phyloP scores from a whole-genome alignment of 2,329 filamentous ascomycete species.

The Epicoccum nigrum region DNA sequence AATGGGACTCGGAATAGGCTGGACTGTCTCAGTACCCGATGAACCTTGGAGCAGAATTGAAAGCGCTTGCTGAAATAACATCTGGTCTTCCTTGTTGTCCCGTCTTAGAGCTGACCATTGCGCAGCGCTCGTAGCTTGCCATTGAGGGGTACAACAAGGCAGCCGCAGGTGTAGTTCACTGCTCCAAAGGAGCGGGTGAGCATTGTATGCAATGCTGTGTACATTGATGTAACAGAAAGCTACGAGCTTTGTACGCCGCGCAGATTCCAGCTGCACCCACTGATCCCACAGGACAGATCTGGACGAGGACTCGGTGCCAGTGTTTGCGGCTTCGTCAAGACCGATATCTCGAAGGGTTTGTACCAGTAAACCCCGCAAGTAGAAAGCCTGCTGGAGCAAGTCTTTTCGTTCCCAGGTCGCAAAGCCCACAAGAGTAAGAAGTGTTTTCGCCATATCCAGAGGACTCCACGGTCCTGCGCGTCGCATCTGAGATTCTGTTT shows the following conservation, averaged over 20 bases:
- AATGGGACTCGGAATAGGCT: constrained; percentile 38
- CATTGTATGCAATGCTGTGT: constrained; percentile 42
- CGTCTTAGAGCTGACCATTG: constrained; percentile 35
- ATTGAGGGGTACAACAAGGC: constrained; percentile 34
- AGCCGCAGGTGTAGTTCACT: constrained; percentile 37
- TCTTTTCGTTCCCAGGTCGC: constrained; percentile 42
- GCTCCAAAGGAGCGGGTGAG: constrained; percentile 38
- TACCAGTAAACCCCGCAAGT: constrained; percentile 34
- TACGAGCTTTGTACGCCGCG: constrained; percentile 40
- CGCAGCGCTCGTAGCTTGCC: constrained; percentile 35
- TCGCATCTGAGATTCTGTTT: constrained; percentile 9
- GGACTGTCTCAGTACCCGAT: constrained; percentile 23
- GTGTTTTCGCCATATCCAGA: constrained; percentile 36
- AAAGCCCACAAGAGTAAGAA: constrained; percentile 40
- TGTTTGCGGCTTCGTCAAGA: constrained; percentile 26
- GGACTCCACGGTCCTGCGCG: constrained; percentile 34
- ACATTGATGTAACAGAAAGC: constrained; percentile 43
- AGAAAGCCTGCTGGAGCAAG: constrained; percentile 39
- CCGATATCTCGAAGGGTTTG: constrained; percentile 38
- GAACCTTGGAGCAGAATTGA: constrained; percentile 32
- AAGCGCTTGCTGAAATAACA: constrained; percentile 37
- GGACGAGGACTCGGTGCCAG: constrained; percentile 19
- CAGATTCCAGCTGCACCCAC: constrained; percentile 38
- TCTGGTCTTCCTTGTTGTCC: constrained; percentile 33
- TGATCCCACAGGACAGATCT: constrained; percentile 36